These are phyloP conservation scores for Phytophthora megakarya DNA, from an alignment of 352 stramenopile genomes.

Conservation along the genomic window DNA sequence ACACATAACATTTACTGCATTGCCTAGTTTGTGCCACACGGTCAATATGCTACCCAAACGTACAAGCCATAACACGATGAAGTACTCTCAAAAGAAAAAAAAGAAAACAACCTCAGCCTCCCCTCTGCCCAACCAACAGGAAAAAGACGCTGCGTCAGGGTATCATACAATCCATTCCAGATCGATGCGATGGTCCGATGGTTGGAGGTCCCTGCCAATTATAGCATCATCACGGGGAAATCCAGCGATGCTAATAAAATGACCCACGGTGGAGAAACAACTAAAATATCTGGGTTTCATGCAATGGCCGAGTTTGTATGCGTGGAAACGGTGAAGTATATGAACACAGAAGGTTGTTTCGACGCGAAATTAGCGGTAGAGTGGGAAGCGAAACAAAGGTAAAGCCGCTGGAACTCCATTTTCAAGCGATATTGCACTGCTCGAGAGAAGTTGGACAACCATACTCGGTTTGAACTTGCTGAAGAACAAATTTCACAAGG, in stretches of 20 bases:
- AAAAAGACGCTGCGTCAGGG: too few relatives aligned
- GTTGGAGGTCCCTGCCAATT: constrained; percentile 5
- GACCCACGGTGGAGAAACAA: background rate
- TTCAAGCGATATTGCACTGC: constrained; percentile 1
- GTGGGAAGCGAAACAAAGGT: background rate
- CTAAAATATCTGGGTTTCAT: background rate
- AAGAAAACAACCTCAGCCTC: too few relatives aligned
- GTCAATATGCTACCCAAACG: too few relatives aligned
- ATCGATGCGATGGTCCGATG: constrained; percentile 1
- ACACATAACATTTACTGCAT: too few relatives aligned
- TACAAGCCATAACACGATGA: too few relatives aligned
- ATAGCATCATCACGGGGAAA: constrained; percentile 1
- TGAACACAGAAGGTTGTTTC: background rate
- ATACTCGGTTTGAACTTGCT: constrained; percentile 3
- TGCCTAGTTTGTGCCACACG: too few relatives aligned
- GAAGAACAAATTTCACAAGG: background rate
- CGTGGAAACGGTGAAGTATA: background rate
- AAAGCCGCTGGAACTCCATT: constrained; percentile 9
- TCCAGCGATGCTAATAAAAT: background rate
- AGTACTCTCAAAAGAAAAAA: too few relatives aligned
- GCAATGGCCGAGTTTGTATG: background rate
- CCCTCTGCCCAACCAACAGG: too few relatives aligned
- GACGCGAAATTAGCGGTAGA: background rate
- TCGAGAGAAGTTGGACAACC: background rate
- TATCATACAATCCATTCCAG: too few relatives aligned